Base-by-base conservation (phyloP, 23 red algal genomes). In the Porphyridium purpureum region DNA sequence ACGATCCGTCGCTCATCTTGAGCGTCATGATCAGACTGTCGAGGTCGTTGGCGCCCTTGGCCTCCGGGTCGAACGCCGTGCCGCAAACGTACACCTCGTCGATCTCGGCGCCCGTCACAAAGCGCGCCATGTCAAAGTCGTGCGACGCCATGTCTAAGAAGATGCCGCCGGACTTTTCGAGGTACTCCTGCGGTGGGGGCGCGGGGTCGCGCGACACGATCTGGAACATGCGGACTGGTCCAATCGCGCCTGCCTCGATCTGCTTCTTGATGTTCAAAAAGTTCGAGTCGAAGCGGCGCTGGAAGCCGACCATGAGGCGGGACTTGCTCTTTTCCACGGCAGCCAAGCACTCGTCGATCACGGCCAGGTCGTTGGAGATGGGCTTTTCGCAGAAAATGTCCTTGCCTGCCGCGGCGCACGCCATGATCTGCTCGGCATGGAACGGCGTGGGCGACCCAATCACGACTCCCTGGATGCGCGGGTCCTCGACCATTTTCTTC, bases 351-450 rank as follows among this genome's bases (percentile, higher is more conserved):
- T 63, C 36, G 54, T 98, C 90, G 64, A 98, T 98, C 20, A 54
- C 55, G 27, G 44, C 62, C 1, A 98, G 73, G 70, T 98, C 78
- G 56, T 98, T 98, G 55, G 67, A 76, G 52, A 98, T 98, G 36
- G 90, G 90, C 66, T 98, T 98, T 32, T 98, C 90, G 38, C 90
- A 98, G 41, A 98, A 98, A 19, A 98, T 98, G 33, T 86, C 71
- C 72, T 98, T 98, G 3, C 90, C 90, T 21, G 90, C 90, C 35
- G 51, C 63, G 2, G 90, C 90, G 17, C 52, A 59, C 29, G 56
- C 30, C n/a, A 81, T 98, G 22, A 98, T 81, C 69, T 98, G 90
- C 21, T 98, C 90, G 5, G 79, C 90, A 47, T 98, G 90, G 54
- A 76, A 98, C 60, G 80, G 80, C 14, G 90, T 98, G 21, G 90